Evolutionary conservation across 148 eudicot genomes (phyloP), one percentile per base, ranked within the genome.

Genomic region (Dysphania ambrosioides): DNA sequence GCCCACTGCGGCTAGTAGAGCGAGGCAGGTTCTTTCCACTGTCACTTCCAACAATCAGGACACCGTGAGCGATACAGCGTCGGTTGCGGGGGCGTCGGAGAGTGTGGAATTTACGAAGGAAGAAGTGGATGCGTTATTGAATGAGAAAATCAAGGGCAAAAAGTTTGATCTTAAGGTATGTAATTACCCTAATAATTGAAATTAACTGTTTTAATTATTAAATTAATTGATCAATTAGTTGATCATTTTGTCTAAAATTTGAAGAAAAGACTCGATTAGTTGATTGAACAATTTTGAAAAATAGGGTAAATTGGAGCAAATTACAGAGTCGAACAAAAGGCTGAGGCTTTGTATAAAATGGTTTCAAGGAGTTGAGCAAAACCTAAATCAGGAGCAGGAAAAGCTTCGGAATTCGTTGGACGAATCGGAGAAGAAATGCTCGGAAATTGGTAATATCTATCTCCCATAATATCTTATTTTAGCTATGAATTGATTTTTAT

Each of bases 91-190:
- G 21, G 78, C 56, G 7, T 75, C 87, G 2, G 96, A 88, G 69
- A 59, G 72, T 24, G 34, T 83, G 3, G 90, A 88, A 68, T 87
- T 90, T 57, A 86, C 88, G 0, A 83, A 76, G 69, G 97, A 88
- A 29, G 93, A 88, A 49, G 81, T 88, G 26, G 97, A 88, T 55
- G 89, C 89, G 8, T 69, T 93, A 62, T 74, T 93, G 74, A 86
- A 86, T 77, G 97, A 93, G 84, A 93, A 82, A 75, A 75, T 86
- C 59, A 93, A 86, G 79, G 90, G 84, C 10, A 87, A 85, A 72
- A 85, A 81, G 73, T 88, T 82, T 21, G 96, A 90, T 62, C 70
- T 80, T 65, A 90, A 88, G 92, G 96, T 88, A 1, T 32, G 3
- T 1, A 13, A 32, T 60, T n/a, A n/a, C n/a, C 62, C 19, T 7